Evolutionary conservation across 1,139 yeast species (phyloP), one percentile per base, ranked within the genome.

Genomic region (Dujonia santamariae): DNA sequence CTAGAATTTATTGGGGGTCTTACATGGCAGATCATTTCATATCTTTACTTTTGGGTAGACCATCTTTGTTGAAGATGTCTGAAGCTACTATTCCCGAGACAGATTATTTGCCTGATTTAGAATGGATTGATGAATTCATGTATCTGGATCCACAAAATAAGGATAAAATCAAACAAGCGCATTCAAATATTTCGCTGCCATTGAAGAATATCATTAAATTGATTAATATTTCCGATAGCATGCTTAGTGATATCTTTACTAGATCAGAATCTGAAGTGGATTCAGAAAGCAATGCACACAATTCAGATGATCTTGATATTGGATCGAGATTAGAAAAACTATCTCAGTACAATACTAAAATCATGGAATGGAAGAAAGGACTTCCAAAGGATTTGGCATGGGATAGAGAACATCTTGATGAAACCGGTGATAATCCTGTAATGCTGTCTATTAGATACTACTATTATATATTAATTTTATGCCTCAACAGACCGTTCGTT

Each of bases 1-100:
- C 78, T 29, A 58, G 85, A 42, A 75, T 79, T 7, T 79, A 75
- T 49, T 79, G 85, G 85, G 85, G 85, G 2, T 70, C 80, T 36
- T 79, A 74, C 46, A 62, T 78, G 42, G 81, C 83, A 3, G 85
- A 79, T 47, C 82, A 78, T 47, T 75, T 78, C 45, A 74, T 78
- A 19, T 72, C 80, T 50, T 54, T 78, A 33, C 59, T 78, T 34
- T 52, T 78, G 34, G 85, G 85, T 2, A 54, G 85, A 32, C 81
- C 83, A 0, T 71, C 81, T 0, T 58, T 76, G 2, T 56, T 79
- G 38, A 75, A 77, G 43, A 61, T 73, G 32, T 67, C 73, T 26
- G 82, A 79, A 47, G 75, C 83, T 0, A 68, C 81, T 1, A 75
- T 78, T 6, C 78, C 80, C 0, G 83, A 77, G 44, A 72, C 83